Base-by-base conservation (phyloP, 2,329 filamentous ascomycete species). In the Neurospora sp. region DNA sequence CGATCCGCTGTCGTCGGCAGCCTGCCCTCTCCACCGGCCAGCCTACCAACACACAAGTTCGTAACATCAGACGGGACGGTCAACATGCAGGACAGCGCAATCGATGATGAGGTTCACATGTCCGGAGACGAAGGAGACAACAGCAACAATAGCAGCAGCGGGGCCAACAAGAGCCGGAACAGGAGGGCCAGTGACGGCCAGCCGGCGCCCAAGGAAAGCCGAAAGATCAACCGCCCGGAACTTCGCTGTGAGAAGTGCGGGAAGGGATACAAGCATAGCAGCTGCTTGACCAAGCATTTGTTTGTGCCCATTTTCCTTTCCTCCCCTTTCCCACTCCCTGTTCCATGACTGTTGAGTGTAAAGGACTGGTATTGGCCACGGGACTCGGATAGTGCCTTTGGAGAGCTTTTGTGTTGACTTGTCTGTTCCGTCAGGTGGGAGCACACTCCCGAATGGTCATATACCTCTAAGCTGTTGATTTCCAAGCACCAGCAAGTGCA, bases 231-330 rank as follows among this genome's bases (percentile, higher is more conserved):
- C 83, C 88, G 89, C 78, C 89, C 90, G 78, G 95, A 98, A 81
- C 88, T 99, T 79, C 93, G 92, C 82, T 99, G 96, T 85, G 93
- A 97, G 80, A 95, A 94, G 83, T 99, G 96, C 85, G 95, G 95
- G 82, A 99, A 99, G 87, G 93, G 93, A 83, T 99, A 99, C 89
- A 99, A 99, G 89, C 96, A 99, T 87, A 97, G 94, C 89, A 98
- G 96, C 86, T 99, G 96, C 89, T 89, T 99, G 86, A 96, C 92
- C 81, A 99, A 98, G 89, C 96, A 99, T 90, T 91, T 97, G 96
- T 98, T 90, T 88, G 96, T 97, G 86, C 84, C 86, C 89, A 74
- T 70, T 76, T 74, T 75, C 75, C 74, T 75, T 75, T 76, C 72
- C 73, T 73, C 72, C 69, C 75, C 86, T 84, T 83, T 82, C 83